These are phyloP conservation scores for Rubroshorea leprosula DNA, from an alignment of 345 rosid species.

Conservation along the genomic window DNA sequence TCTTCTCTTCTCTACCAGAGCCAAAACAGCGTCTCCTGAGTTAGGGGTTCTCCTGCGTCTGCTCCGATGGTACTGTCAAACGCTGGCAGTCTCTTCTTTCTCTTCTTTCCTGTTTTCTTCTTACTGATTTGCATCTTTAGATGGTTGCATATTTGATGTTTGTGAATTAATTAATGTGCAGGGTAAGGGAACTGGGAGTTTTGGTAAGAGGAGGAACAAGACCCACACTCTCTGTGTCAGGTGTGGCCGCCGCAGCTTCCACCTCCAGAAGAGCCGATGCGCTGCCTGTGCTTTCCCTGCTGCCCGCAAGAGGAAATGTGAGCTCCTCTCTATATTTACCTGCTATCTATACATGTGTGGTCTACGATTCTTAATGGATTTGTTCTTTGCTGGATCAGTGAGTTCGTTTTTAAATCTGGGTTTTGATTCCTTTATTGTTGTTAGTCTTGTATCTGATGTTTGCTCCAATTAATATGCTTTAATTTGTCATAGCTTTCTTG, in stretches of 20 bases:
- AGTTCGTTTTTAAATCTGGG: too few relatives aligned
- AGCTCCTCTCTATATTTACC: conserved; percentile 6
- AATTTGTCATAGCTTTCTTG: neutral
- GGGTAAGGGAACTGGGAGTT: conserved; percentile 99
- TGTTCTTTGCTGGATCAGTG: neutral
- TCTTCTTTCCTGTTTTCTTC: neutral
- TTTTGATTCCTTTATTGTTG: neutral
- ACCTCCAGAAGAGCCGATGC: conserved; percentile 98
- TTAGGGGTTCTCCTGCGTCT: conserved; percentile 12
- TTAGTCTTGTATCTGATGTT: neutral
- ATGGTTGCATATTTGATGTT: neutral
- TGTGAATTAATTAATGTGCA: conserved; percentile 24
- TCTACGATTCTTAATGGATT: neutral
- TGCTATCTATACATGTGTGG: neutral
- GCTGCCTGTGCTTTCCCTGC: conserved; percentile 89
- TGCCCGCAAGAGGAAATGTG: conserved; percentile 98
- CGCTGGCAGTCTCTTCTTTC: neutral
- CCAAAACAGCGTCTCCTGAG: neutral
- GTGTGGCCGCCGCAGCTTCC: conserved; percentile 98
- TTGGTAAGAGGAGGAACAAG: conserved; percentile 98
- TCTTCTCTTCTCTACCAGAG: conserved; percentile 1
- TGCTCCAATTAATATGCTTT: too few relatives aligned
- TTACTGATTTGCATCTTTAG: neutral
- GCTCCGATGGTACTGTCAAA: conserved; percentile 35
- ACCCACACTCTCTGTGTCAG: conserved; percentile 95